These are phyloP conservation scores for Evansstolkia leycettana DNA, from an alignment of 495 filamentous ascomycete genomes.

Conservation along the genomic window DNA sequence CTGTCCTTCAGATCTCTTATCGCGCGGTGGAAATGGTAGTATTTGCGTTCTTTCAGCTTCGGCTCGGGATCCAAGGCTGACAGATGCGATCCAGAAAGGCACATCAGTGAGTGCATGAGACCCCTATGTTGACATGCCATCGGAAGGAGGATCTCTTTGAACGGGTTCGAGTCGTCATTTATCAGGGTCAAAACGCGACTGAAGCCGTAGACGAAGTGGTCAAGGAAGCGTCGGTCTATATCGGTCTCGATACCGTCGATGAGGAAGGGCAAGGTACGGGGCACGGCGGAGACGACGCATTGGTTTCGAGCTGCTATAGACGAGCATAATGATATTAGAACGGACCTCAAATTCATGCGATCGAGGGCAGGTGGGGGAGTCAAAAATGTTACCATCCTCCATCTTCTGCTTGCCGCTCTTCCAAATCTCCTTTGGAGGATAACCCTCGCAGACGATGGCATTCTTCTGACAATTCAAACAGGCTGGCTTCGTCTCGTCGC, in stretches of 20 bases:
- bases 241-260: conserved; percentile 81
- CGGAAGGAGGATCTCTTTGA: conserved; percentile 77
- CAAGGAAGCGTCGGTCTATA: conserved; percentile 70
- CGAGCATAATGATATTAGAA: conserved; percentile 5
- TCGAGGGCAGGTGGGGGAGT: too few species aligned
- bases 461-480: conserved; percentile 91
- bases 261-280: conserved; percentile 60
- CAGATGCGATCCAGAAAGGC: conserved; percentile 73
- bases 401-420: conserved; percentile 66
- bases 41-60: conserved; percentile 31
- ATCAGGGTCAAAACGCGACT: conserved; percentile 74
- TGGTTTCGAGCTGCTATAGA: too few species aligned
- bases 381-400: conserved; percentile 53
- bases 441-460: conserved; percentile 84
- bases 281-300: conserved; percentile 23
- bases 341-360: not conserved
- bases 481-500: conserved; percentile 82
- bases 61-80: conserved; percentile 35
- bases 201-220: conserved; percentile 74
- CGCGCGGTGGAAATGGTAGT: conserved; percentile 35
- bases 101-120: conserved; percentile 87
- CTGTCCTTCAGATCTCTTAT: conserved; percentile 34
- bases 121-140: conserved; percentile 75
- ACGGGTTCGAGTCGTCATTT: conserved; percentile 76
- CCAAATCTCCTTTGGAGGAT: conserved; percentile 82